Conservation (phyloP, 495 filamentous ascomycete species). For the Chaetomium cochliodes region DNA sequence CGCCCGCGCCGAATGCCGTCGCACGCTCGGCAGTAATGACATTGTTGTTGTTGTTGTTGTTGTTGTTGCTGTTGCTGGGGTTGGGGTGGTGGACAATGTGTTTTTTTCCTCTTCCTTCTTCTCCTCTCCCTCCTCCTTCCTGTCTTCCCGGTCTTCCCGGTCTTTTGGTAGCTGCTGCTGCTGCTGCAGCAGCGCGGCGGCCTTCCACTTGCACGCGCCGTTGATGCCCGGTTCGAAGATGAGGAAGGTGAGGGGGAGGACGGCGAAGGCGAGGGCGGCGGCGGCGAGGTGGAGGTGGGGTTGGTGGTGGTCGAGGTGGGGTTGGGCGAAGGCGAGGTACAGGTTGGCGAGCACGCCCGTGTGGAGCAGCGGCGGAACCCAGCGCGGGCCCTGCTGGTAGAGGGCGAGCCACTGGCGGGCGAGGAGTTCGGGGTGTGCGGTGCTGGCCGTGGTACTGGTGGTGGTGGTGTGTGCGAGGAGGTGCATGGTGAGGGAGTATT, state of each 20-base stretch:
- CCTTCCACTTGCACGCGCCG: constrained; percentile 33
- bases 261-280: not conserved
- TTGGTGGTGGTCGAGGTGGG: not conserved
- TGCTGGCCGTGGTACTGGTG: constrained; percentile 7
- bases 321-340: constrained; percentile 17
- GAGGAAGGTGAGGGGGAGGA: constrained; percentile 25
- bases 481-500: constrained; percentile 18
- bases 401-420: constrained; percentile 26
- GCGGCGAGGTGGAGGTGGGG: constrained; percentile 7
- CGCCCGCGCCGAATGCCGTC: constrained; percentile 15
- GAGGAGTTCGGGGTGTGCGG: constrained; percentile 14
- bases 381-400: constrained; percentile 26
- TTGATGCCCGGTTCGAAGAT: constrained; percentile 30
- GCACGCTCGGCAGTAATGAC: not conserved
- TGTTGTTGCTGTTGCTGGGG: not conserved
- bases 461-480: constrained; percentile 4
- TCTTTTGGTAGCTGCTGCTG: not conserved
- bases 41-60: not conserved
- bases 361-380: constrained; percentile 22
- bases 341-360: constrained; percentile 19
- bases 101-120: no score
- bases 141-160: no score
- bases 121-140: no score
- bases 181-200: not conserved
- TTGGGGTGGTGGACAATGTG: no score